Evolutionary conservation across 805 yeast genomes (phyloP), one percentile per base, ranked within the genome.

Genomic region (Starmerella powellii): DNA sequence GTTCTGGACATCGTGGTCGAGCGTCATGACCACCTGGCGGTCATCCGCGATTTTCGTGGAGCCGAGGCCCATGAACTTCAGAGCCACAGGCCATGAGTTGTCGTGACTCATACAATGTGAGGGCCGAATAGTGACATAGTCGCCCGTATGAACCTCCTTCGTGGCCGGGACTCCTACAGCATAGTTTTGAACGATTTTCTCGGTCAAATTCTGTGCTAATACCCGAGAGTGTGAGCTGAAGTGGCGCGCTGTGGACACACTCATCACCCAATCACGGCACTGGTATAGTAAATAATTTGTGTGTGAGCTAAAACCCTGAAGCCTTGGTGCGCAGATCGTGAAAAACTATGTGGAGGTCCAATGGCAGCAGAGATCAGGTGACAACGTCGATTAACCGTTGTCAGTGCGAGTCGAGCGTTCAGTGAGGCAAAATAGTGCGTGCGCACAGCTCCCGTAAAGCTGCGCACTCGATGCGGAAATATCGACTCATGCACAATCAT

Each of bases 71-170:
- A 74, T 84, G 66, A 91, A 91, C 65, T 91, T 91, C 58, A 88
- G 71, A 1, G 98, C 98, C 15, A 91, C 96, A 1, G 99, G 99
- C 98, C 99, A 93, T 34, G 96, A 80, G 64, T 91, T 91, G 63
- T 91, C 99, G 62, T 91, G 99, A 13, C 97, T 85, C 99, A 91
- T 91, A 63, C 96, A 93, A 66, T 91, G 94, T 2, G 94, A 88
- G 3, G 99, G 99, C 56, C 68, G 73, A 58, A 91, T 88, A 2
- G 95, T 76, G 39, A 93, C 97, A 64, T 87, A 91, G 65, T 91
- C 99, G 12, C 97, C 98, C 36, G 84, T 71, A 54, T 69, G 77
- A 29, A 91, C 95, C 41, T 67, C 59, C 60, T 91, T 88, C 24
- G 75, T 78, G n/a, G 68, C 56, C 18, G 91, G 75, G 34, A 84